phyloP scores from a whole-genome alignment of 768 basidiomycete genomes.

The Boletus vermiculosoides region DNA sequence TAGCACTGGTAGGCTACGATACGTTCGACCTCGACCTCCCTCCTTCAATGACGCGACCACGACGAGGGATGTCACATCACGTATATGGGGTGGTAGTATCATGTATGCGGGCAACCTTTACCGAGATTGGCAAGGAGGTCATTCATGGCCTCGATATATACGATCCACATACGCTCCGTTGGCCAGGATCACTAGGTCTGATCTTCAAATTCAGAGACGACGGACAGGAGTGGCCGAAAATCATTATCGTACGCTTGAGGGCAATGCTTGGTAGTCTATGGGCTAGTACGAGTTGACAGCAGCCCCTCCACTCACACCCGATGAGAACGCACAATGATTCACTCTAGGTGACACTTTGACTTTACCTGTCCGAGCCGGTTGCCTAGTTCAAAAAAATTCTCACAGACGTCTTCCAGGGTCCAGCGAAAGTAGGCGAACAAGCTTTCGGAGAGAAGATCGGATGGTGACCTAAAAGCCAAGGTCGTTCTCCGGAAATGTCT shows the following conservation, averaged over 20 bases:
- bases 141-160: slow-evolving; percentile 13
- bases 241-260: too few relatives aligned
- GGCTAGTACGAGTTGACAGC: too few relatives aligned
- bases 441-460: too few relatives aligned
- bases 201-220: slow-evolving; percentile 8
- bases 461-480: too few relatives aligned
- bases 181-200: slow-evolving; percentile 15
- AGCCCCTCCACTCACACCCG: too few relatives aligned
- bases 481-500: slow-evolving; percentile 8
- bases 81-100: not conserved
- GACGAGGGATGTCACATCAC: not conserved
- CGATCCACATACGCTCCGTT: slow-evolving; percentile 11
- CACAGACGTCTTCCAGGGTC: too few relatives aligned
- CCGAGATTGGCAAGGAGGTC: slow-evolving; percentile 5
- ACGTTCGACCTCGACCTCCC: slow-evolving; percentile 10
- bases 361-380: too few relatives aligned
- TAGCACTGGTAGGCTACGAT: slow-evolving; percentile 3
- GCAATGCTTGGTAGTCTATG: too few relatives aligned
- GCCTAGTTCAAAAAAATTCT: too few relatives aligned
- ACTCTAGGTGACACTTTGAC: too few relatives aligned
- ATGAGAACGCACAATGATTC: too few relatives aligned
- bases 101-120: not conserved
- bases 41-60: not conserved
- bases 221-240: not conserved
- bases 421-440: too few relatives aligned